phyloP scores from a whole-genome alignment of 305 asterid species.

The Ilex paraguariensis region DNA sequence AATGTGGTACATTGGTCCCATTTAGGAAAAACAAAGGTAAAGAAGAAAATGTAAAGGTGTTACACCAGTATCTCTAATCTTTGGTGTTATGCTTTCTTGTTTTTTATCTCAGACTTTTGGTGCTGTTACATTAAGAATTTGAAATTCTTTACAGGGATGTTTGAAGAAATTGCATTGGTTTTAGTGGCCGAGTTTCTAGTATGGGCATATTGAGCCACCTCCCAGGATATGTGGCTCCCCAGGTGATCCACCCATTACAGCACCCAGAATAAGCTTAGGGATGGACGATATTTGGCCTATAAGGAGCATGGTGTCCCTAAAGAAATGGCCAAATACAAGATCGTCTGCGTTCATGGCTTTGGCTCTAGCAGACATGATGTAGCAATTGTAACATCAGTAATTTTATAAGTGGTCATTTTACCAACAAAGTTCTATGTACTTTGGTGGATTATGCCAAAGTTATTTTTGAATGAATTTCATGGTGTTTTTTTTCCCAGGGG shows the following conservation, averaged over 20 bases:
- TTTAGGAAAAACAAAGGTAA: too few species aligned
- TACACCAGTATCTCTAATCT: too few species aligned
- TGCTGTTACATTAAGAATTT: background rate
- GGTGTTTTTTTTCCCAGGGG: conserved; percentile 35
- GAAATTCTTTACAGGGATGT: conserved; percentile 33
- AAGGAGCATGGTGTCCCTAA: too few species aligned
- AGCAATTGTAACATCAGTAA: conserved; percentile 18
- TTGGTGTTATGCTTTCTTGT: too few species aligned
- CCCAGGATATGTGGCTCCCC: background rate
- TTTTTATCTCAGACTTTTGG: too few species aligned
- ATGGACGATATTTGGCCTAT: too few species aligned
- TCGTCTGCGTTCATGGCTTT: conserved; percentile 40
- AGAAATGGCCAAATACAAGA: background rate
- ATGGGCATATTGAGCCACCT: conserved; percentile 1
- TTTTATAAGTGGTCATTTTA: background rate
- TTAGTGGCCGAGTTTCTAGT: conserved; percentile 43
- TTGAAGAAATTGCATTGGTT: conserved; percentile 36
- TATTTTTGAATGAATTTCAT: too few species aligned
- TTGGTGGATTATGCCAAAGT: too few species aligned
- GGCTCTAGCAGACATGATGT: conserved; percentile 42
- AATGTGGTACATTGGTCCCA: too few species aligned
- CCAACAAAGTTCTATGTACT: too few species aligned
- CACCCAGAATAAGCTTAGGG: background rate
- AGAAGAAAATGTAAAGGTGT: too few species aligned
- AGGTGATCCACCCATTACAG: background rate